Evolutionary conservation across 225 moss, liverwort and hornwort genomes (phyloP), one percentile per base, ranked within the genome.

Genomic region (Pleurozium schreberi): DNA sequence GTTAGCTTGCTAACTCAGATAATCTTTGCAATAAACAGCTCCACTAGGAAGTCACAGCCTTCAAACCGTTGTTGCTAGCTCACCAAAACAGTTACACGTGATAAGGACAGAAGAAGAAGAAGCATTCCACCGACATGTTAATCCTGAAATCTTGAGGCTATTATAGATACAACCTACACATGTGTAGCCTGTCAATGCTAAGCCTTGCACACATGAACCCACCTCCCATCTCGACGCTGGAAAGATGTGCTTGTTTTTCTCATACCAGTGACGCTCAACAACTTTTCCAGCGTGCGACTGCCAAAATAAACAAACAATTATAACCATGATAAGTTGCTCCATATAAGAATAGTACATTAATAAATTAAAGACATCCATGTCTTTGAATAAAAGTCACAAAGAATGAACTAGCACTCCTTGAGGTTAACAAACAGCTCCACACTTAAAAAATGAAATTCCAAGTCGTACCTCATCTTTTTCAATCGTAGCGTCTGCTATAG

Each of bases 271-370:
- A 23, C 96, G 95, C 92, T 99, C 97, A 77, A 99, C 97, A 21
- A 99, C 97, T 89, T 99, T 97, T 55, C 98, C 98, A 70, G 96
- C 96, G 49, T 99, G 98, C 63, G 98, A 99, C 97, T 99, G 92
- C 80, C 78, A 90, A 75, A 49, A 28, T 49, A 85, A 85, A 61
- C 42, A 86, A 55, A 66, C 34, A 64, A 12, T 55, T 33, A 55
- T 42, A 55, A 86, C 55, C 31, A 78, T 53, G 42, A 86, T 53
- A 53, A 78, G 27, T 67, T 57, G 57, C 36, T 45, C 80, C 45
- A 45, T 45, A 68, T 43, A 76, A 63, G 28, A 27, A 62, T 50
- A 49, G 49, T 62, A 75, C 33, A 57, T 34, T 79, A 33, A 42
- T 25, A 42, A 57, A 80, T 43, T 55, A 25, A 55, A 66, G 8